Evolutionary conservation across 192 early-diverging fungal genomes (phyloP).

Genomic region (Gaertneriomyces semiglobifer): DNA sequence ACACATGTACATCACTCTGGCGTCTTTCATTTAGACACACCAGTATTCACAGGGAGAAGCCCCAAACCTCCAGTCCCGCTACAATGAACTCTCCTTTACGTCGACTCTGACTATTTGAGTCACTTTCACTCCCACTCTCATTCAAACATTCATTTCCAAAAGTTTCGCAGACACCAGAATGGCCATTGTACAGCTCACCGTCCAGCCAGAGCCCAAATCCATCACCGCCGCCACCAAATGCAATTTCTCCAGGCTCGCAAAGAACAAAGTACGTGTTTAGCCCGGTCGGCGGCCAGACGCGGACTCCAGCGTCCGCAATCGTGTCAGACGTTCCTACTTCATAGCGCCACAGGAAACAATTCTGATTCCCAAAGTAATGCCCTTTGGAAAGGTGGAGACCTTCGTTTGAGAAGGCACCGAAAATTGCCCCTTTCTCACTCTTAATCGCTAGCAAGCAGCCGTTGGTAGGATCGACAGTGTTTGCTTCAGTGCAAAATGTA

Average conservation of each 20-base stretch:
- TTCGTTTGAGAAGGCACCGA: slow-evolving; percentile 48
- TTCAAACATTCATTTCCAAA: slow-evolving; percentile 46
- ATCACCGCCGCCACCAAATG: slow-evolving; percentile 45
- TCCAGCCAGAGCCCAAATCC: slow-evolving; percentile 53
- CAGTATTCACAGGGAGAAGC: slow-evolving; percentile 39
- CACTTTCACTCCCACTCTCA: no score
- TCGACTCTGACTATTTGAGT: no score
- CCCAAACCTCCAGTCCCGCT: slow-evolving; percentile 43
- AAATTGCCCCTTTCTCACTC: slow-evolving; percentile 32
- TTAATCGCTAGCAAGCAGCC: slow-evolving; percentile 35
- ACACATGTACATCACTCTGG: no score
- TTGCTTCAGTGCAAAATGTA: slow-evolving; percentile 16
- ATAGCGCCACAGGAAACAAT: not conserved
- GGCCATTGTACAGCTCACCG: slow-evolving; percentile 47
- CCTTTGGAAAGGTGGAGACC: slow-evolving; percentile 32
- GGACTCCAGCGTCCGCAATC: not conserved
- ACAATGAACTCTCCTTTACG: slow-evolving; percentile 36
- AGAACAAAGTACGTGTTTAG: slow-evolving; percentile 37
- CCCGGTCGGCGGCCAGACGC: slow-evolving; percentile 30
- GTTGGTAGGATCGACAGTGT: not conserved
- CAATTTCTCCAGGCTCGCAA: slow-evolving; percentile 24
- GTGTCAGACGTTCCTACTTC: not conserved
- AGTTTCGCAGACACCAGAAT: slow-evolving; percentile 46
- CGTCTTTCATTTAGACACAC: not conserved
- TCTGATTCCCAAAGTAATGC: slow-evolving; percentile 25